Percentiles rank a stretch among this genome's conserved stretches.
Evolutionary conservation across 768 basidiomycete genomes (phyloP).

Genomic region (Inosperma sp.): DNA sequence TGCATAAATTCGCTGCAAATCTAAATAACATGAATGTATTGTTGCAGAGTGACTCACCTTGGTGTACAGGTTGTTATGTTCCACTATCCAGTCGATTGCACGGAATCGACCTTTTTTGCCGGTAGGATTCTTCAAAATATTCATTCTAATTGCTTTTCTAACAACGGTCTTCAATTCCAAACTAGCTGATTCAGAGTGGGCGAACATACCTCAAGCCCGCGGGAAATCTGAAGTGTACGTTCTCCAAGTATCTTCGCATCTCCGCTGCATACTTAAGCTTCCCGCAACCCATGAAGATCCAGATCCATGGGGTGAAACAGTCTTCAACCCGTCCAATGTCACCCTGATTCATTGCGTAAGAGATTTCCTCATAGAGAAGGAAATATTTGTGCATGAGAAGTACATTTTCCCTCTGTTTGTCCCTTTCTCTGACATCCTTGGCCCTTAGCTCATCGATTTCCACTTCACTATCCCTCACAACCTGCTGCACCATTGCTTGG

Average conservation of each 20-base stretch:
- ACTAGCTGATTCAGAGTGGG: no score
- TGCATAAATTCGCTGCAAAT: conserved; percentile 28
- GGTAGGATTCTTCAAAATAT: conserved; percentile 35
- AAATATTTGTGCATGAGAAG: conserved; percentile 30
- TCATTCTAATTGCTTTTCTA: conserved; percentile 24
- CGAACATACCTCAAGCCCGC: no score
- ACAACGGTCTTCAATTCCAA: not conserved
- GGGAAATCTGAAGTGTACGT: no score
- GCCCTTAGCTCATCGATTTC: not conserved
- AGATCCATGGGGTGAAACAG: conserved; percentile 23
- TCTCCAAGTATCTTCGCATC: no score
- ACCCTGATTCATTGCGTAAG: conserved; percentile 29
- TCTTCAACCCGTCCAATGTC: conserved; percentile 30
- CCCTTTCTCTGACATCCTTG: conserved; percentile 15
- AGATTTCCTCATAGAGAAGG: conserved; percentile 38
- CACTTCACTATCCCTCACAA: conserved; percentile 10
- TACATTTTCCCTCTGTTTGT: conserved; percentile 33
- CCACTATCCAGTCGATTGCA: conserved; percentile 37
- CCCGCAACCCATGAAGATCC: conserved; percentile 18
- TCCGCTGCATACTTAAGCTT: no score
- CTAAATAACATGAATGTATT: not conserved
- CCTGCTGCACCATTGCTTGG: conserved; percentile 15
- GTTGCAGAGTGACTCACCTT: conserved; percentile 27
- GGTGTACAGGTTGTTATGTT: conserved; percentile 41
- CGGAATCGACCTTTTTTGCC: conserved; percentile 28